Evolutionary conservation across 1,139 yeast genomes (phyloP).

Genomic region (Nadsonia commutata): DNA sequence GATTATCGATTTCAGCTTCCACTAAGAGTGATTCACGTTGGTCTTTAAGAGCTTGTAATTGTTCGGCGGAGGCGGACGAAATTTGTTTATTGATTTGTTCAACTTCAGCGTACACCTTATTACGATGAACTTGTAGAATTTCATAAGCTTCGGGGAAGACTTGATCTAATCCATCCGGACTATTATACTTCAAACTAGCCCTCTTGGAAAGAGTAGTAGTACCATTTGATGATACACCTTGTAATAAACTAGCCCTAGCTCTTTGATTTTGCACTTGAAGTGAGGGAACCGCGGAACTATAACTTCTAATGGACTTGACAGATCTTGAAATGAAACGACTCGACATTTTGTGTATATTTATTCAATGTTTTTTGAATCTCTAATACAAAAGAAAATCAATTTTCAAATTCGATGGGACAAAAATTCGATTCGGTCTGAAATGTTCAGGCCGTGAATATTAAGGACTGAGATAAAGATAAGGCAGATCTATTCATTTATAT

Average conservation of each 20-base stretch:
- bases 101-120: constrained; percentile 19
- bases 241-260: constrained; percentile 21
- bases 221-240: constrained; percentile 26
- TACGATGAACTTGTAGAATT: constrained; percentile 35
- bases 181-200: constrained; percentile 38
- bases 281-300: constrained; percentile 2
- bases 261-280: constrained; percentile 19
- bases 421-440: too few species aligned
- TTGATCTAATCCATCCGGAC: constrained; percentile 58
- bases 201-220: constrained; percentile 35
- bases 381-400: too few species aligned
- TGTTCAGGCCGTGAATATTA: too few species aligned
- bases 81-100: constrained; percentile 17
- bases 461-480: too few species aligned
- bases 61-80: constrained; percentile 7
- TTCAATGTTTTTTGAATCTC: too few species aligned
- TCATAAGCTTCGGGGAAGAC: constrained; percentile 59
- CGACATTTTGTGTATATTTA: neutral
- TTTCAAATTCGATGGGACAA: too few species aligned
- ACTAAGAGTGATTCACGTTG: constrained; percentile 21
- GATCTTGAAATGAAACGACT: constrained; percentile 2
- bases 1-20: constrained; percentile 56
- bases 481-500: too few species aligned
- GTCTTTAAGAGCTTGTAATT: constrained; percentile 7
- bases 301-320: constrained; percentile 2